phyloP scores from a whole-genome alignment of 2,329 filamentous ascomycete genomes.

The Monosporascus sp. region DNA sequence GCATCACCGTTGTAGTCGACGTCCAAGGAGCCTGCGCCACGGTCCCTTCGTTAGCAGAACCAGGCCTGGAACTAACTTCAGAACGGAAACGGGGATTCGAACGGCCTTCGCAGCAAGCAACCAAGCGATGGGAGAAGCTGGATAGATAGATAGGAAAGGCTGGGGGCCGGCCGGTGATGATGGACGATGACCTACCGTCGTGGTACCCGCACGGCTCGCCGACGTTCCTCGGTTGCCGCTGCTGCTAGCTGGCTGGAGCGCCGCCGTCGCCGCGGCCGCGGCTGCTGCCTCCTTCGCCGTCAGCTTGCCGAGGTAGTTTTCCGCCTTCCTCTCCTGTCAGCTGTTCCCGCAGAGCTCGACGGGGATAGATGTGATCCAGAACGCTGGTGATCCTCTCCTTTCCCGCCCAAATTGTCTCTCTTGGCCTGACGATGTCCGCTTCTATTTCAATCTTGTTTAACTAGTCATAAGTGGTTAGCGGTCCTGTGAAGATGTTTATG shows the following conservation, averaged over 20 bases:
- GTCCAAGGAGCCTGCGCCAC: conserved; percentile 17
- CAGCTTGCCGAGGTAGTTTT: neutral
- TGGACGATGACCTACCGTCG: conserved; percentile 1
- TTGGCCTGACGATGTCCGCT: neutral
- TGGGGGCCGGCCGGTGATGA: neutral
- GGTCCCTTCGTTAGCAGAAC: neutral
- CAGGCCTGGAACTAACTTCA: neutral
- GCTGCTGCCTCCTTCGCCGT: neutral
- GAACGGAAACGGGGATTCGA: neutral
- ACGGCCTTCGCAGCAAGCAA: too few relatives aligned
- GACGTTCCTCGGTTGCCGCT: conserved; percentile 1
- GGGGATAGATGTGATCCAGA: neutral
- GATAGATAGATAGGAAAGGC: neutral
- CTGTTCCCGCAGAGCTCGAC: conserved; percentile 1
- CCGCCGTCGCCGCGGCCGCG: neutral
- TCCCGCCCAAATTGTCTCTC: neutral
- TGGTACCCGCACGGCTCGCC: conserved; percentile 7
- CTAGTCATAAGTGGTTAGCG: too few relatives aligned
- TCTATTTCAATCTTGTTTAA: too few relatives aligned
- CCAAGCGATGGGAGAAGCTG: too few relatives aligned
- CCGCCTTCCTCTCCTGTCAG: neutral
- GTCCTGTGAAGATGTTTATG: too few relatives aligned
- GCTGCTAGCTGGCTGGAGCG: neutral
- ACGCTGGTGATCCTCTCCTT: neutral
- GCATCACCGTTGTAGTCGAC: conserved; percentile 14